These are phyloP conservation scores for Colletotrichum siamense DNA, from an alignment of 2,329 filamentous ascomycete genomes.

Conservation along the genomic window DNA sequence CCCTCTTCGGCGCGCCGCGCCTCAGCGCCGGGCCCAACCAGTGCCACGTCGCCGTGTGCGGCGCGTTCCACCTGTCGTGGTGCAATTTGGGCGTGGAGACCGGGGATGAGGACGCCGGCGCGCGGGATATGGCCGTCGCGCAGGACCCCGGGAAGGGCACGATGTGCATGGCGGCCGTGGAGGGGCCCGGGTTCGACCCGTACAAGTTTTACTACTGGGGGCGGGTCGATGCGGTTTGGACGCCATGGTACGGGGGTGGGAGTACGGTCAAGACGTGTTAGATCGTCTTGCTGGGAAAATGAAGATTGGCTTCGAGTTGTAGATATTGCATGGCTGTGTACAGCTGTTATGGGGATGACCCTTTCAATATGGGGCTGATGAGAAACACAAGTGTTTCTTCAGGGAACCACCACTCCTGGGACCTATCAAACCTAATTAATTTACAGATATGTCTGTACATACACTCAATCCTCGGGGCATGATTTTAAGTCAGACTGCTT, in stretches of 20 bases:
- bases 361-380: neutral
- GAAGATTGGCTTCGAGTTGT: accelerated
- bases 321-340: neutral
- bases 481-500: neutral
- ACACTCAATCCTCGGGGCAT: neutral
- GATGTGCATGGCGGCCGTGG: neutral
- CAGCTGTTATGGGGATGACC: neutral
- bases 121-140: neutral
- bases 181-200: neutral
- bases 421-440: neutral
- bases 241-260: neutral
- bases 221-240: neutral
- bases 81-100: neutral
- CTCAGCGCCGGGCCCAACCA: neutral
- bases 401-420: neutral
- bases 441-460: neutral
- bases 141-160: neutral
- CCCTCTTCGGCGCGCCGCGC: neutral
- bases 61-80: neutral
- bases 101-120: neutral
- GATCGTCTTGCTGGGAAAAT: accelerated
- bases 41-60: neutral
- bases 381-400: neutral
- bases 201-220: neutral
- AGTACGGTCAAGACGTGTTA: neutral